phyloP scores from a whole-genome alignment of 106 monocot genomes.

The Dioscorea alata region DNA sequence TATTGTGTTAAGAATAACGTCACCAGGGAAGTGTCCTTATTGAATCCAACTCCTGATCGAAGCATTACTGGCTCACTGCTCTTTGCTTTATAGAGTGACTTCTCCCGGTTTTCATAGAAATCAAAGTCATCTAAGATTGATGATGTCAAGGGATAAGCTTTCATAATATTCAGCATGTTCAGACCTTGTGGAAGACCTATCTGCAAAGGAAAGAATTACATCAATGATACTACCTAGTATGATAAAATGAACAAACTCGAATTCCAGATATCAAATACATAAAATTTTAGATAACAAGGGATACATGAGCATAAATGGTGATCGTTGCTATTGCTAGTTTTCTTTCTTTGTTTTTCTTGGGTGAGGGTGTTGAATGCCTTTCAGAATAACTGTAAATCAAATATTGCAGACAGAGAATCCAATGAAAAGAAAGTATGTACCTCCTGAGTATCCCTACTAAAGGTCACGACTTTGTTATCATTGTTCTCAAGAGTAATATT shows the following conservation, averaged over 20 bases:
- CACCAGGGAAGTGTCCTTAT: conserved; percentile 18
- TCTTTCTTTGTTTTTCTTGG: not conserved
- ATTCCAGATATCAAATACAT: not conserved
- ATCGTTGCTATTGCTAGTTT: not conserved
- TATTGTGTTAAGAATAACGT: not conserved
- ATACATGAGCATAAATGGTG: not conserved
- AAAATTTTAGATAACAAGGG: not conserved
- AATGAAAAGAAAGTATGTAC: conserved; percentile 16
- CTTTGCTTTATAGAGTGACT: conserved; percentile 21
- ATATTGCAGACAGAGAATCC: not conserved
- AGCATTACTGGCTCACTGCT: conserved; percentile 2
- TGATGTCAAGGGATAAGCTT: conserved; percentile 32
- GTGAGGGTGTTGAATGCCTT: not conserved
- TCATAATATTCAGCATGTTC: conserved; percentile 77
- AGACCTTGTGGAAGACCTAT: conserved; percentile 77
- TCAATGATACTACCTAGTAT: not conserved
- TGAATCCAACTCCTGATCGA: conserved; percentile 2
- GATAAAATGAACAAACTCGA: not conserved
- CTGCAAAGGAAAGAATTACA: conserved; percentile 21
- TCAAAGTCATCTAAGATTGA: conserved; percentile 81
- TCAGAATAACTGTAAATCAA: not conserved
- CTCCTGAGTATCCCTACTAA: conserved; percentile 89
- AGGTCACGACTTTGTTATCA: conserved; percentile 61
- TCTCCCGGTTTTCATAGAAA: conserved; percentile 67
- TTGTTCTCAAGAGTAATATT: conserved; percentile 83